Evolutionary conservation across 2,329 filamentous ascomycete species (phyloP).

Genomic region (Fusarium camptoceras): DNA sequence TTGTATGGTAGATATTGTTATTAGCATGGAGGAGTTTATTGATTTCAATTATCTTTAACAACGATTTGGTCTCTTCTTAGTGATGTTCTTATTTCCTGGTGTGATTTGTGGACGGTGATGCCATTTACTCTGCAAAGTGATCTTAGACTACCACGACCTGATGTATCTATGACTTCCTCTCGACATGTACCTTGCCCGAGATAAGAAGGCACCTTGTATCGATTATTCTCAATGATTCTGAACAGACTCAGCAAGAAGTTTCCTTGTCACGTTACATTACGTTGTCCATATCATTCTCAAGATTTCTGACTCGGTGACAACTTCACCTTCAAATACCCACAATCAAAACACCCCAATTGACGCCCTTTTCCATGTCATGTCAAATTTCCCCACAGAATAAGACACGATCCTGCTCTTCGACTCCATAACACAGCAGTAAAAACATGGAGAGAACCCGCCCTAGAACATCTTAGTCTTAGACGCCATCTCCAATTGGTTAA

Average conservation of each 20-base stretch:
- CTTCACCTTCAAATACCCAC: background rate
- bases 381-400: constrained; percentile 1
- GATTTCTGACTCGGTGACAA: background rate
- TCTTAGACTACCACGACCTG: too few species aligned
- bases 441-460: constrained; percentile 17
- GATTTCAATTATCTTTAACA: background rate
- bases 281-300: too few species aligned
- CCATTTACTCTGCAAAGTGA: accelerated
- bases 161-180: too few species aligned
- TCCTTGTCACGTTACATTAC: too few species aligned
- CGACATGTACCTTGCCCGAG: too few species aligned
- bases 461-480: constrained; percentile 5
- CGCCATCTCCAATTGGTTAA: background rate
- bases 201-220: too few species aligned
- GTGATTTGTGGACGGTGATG: background rate
- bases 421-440: constrained; percentile 1
- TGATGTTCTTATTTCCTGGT: accelerated
- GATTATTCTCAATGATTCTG: too few species aligned
- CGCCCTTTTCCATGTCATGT: constrained; percentile 24
- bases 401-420: background rate
- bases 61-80: accelerated
- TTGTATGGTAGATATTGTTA: background rate
- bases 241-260: too few species aligned
- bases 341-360: background rate
- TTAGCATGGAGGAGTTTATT: constrained; percentile 15